Evolutionary conservation across 2,329 filamentous ascomycete species (phyloP), one percentile per base, ranked within the genome.

Genomic region (Cercospora sp.): DNA sequence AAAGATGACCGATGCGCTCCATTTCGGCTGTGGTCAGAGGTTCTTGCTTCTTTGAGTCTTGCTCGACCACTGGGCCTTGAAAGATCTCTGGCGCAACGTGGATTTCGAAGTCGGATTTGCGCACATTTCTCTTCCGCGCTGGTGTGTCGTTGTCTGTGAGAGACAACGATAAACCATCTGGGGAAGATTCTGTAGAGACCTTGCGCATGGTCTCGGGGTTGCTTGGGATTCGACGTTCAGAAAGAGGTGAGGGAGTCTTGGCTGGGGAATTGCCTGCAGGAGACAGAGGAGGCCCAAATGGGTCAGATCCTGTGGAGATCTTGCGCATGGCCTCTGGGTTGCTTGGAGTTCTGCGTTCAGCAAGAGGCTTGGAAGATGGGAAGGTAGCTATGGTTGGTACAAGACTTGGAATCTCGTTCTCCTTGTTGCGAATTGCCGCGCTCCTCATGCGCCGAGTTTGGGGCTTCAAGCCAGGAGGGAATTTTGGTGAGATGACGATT

Each of bases 1-100:
- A 70, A 13, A 65, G 23, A 23, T 55, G 23, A 4, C 31, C 62
- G 20, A 66, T 33, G 7, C 60, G 48, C 13, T 59, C 45, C 63
- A 65, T 58, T 28, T 62, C 63, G 23, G 36, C 6, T 61, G 39
- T 20, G 31, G 36, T 60, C 16, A 63, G 26, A 20, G 45, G n/a
- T n/a, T 42, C 60, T 26, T 45, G 23, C 23, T 33, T 13, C 26
- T 42, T n/a, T 18, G 60, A 20, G 16, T 8, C 26, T 48, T 42
- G 59, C 16, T 12, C 13, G 13, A 16, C 16, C 20, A 42, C 59
- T 28, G 20, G 20, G 2, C 26, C 48, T 53, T 26, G 12, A 0
- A 53, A 53, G 12, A 53, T 13, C 48, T 16, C 48, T 8, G 48
- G 48, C 12, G 36, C 13, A 6, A 42, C 16, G 16, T 26, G 20